Evolutionary conservation across 176 grass and related monocot genomes (phyloP).

Genomic region (Phoenix dactylifera): DNA sequence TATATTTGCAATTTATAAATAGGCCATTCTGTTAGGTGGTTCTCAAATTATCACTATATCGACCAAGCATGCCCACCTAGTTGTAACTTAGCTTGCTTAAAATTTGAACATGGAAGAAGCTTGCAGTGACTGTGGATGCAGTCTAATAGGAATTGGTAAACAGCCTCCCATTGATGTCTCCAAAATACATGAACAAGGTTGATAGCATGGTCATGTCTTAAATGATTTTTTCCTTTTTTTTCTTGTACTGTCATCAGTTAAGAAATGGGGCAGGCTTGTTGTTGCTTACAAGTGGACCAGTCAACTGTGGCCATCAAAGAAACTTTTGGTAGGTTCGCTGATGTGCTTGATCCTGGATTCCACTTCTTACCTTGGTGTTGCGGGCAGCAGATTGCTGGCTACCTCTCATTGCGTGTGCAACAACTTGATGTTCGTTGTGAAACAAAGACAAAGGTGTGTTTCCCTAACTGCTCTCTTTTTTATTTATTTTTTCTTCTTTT

Average conservation of each 20-base stretch:
- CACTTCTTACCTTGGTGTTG: slow-evolving; percentile 72
- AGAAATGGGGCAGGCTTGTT: slow-evolving; percentile 61
- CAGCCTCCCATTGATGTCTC: too few species aligned
- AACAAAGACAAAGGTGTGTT: slow-evolving; percentile 72
- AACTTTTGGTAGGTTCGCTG: slow-evolving; percentile 66
- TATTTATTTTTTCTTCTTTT: too few species aligned
- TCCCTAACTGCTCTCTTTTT: not conserved
- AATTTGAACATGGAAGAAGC: too few species aligned
- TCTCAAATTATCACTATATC: too few species aligned
- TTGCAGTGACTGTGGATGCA: too few species aligned
- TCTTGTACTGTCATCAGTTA: slow-evolving; percentile 24
- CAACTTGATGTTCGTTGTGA: slow-evolving; percentile 81
- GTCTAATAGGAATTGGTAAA: too few species aligned
- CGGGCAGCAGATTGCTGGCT: slow-evolving; percentile 62
- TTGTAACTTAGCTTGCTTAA: too few species aligned
- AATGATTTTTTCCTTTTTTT: not conserved
- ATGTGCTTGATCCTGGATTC: slow-evolving; percentile 54
- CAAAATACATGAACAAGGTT: too few species aligned
- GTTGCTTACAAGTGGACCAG: slow-evolving; percentile 68
- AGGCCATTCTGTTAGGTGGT: too few species aligned
- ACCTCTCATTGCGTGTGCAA: slow-evolving; percentile 77
- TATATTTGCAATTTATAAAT: too few species aligned
- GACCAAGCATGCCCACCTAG: too few species aligned
- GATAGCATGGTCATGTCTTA: too few species aligned
- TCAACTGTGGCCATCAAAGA: slow-evolving; percentile 78